These are phyloP conservation scores for Acer yangbiense DNA, from an alignment of 345 rosid species.

Conservation along the genomic window DNA sequence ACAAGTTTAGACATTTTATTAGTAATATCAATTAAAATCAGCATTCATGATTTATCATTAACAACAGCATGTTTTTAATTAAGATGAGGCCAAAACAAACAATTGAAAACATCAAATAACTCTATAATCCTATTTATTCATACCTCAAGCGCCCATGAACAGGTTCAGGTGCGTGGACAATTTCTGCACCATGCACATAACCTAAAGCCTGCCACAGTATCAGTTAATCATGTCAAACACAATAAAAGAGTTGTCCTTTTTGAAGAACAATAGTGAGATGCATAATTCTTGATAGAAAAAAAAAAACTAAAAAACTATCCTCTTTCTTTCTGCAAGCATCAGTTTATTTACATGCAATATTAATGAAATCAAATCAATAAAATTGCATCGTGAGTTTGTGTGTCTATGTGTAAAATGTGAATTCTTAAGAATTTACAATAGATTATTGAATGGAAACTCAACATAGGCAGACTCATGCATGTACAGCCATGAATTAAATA, in stretches of 20 bases:
- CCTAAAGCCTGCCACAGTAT: slow-evolving; percentile 76
- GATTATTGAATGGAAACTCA: background rate
- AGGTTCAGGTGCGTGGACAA: slow-evolving; percentile 89
- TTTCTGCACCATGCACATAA: slow-evolving; percentile 82
- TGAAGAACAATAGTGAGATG: background rate
- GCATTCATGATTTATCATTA: background rate
- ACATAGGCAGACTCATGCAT: background rate
- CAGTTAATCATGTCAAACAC: slow-evolving; percentile 19
- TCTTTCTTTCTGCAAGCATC: background rate
- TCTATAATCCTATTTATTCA: slow-evolving; percentile 19
- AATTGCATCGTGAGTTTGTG: background rate
- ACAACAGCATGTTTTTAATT: background rate
- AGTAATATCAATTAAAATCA: background rate
- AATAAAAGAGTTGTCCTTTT: background rate
- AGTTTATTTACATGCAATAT: background rate
- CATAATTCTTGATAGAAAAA: background rate
- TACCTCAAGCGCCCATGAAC: slow-evolving; percentile 98
- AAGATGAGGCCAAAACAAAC: background rate
- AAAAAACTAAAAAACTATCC: background rate
- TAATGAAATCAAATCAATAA: background rate
- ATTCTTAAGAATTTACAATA: background rate
- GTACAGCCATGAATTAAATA: background rate
- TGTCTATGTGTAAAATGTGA: background rate
- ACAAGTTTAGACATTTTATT: background rate
- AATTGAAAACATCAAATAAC: slow-evolving; percentile 15